Percentiles rank a stretch among this genome's conserved stretches.
Conservation (phyloP, 441 rosid genomes). For the Pelargonium cotyledonis region DNA sequence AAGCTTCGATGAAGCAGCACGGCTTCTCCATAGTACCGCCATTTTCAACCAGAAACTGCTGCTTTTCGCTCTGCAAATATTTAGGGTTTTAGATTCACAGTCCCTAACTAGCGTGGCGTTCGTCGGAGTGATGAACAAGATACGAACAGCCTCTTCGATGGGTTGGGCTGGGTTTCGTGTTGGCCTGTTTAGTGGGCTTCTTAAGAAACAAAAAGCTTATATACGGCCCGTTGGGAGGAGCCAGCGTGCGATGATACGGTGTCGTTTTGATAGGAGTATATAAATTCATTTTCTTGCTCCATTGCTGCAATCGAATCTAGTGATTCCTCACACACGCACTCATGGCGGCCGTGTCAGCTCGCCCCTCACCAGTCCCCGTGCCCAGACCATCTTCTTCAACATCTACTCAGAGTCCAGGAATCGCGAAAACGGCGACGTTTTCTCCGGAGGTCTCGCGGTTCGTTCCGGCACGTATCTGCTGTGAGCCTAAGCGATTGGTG, state of each 20-base stretch:
- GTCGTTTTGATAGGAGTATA: background rate
- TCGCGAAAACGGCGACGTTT: constrained; percentile 3
- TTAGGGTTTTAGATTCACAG: background rate
- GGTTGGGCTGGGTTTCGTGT: no score
- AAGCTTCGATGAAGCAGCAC: constrained; percentile 1
- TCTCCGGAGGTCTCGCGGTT: background rate
- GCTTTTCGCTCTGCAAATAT: background rate
- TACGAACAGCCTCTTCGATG: no score
- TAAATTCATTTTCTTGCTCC: background rate
- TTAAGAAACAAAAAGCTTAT: no score
- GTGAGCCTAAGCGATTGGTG: background rate
- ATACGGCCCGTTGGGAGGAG: no score
- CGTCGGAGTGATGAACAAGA: no score
- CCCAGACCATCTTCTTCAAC: background rate
- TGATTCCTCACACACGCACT: background rate
- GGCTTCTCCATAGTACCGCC: background rate
- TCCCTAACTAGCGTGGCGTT: no score
- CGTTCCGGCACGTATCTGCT: background rate
- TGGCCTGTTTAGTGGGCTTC: no score
- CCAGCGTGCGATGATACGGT: no score
- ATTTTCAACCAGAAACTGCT: background rate
- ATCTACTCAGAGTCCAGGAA: background rate
- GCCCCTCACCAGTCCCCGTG: background rate
- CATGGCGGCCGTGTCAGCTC: constrained; percentile 2
- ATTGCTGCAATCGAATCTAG: background rate